These are phyloP conservation scores for Flaveria brownii DNA, from an alignment of 129 eudicot species.

Conservation along the genomic window DNA sequence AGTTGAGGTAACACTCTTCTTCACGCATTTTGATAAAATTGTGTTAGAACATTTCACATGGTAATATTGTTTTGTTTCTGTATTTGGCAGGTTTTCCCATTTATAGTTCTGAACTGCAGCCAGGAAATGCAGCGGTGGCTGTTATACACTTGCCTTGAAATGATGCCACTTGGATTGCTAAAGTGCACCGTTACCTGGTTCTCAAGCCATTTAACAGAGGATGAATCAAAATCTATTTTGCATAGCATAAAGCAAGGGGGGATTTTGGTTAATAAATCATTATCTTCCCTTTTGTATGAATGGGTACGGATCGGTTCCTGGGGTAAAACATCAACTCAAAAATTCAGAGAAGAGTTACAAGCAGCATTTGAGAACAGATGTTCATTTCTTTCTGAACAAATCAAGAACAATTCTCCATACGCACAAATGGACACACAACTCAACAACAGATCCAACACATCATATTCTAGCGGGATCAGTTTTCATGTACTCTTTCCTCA, in stretches of 20 bases:
- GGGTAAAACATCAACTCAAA: conserved; percentile 63
- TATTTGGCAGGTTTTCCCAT: conserved; percentile 69
- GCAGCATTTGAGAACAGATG: conserved; percentile 57
- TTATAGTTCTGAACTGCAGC: conserved; percentile 57
- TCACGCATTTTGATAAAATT: background rate
- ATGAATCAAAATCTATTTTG: conserved; percentile 58
- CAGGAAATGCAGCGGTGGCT: conserved; percentile 64
- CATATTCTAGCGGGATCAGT: conserved; percentile 52
- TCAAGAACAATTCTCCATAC: conserved; percentile 31
- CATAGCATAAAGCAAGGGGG: conserved; percentile 47
- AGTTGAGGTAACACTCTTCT: conserved; percentile 56
- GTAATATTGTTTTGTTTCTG: conserved; percentile 19
- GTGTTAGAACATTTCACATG: background rate
- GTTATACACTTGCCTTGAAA: conserved; percentile 51
- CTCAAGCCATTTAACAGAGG: conserved; percentile 68
- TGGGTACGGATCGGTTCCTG: conserved; percentile 81
- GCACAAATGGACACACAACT: conserved; percentile 27
- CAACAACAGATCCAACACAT: conserved; percentile 21
- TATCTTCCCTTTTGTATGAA: conserved; percentile 60
- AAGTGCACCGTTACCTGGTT: conserved; percentile 82
- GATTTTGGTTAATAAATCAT: conserved; percentile 42
- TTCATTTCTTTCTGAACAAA: conserved; percentile 49
- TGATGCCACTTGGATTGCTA: conserved; percentile 91
- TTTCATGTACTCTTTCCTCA: conserved; percentile 63
- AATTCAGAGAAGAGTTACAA: conserved; percentile 55